Conservation (phyloP, 306 rosid species). For the Spatholobus suberectus region DNA sequence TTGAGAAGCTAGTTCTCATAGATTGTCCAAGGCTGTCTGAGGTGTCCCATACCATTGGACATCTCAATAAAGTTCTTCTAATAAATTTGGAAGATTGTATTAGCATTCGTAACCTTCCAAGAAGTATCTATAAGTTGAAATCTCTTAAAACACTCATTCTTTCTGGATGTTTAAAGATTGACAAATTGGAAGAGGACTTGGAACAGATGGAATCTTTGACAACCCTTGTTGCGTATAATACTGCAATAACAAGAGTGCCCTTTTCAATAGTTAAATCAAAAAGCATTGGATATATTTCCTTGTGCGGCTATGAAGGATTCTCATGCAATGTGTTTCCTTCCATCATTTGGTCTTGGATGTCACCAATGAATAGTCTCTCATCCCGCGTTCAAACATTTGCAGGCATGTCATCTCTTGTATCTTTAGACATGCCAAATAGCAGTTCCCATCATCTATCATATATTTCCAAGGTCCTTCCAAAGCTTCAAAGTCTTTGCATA, state of each 20-base stretch:
- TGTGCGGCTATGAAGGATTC: constrained; percentile 43
- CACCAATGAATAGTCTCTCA: constrained; percentile 25
- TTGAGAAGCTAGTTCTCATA: constrained; percentile 37
- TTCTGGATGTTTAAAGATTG: constrained; percentile 40
- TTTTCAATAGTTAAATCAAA: neutral
- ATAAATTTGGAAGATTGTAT: constrained; percentile 41
- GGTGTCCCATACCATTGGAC: constrained; percentile 26
- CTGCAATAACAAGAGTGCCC: constrained; percentile 43
- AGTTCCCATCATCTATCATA: neutral
- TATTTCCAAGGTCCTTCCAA: neutral
- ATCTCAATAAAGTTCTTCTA: neutral
- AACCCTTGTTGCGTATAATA: constrained; percentile 40
- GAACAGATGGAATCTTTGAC: constrained; percentile 26
- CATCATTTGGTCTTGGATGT: constrained; percentile 34
- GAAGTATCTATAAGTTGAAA: constrained; percentile 39
- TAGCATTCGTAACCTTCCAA: constrained; percentile 36
- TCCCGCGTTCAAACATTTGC: neutral
- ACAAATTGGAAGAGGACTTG: constrained; percentile 25
- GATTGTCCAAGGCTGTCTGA: constrained; percentile 24
- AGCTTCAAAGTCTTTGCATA: neutral
- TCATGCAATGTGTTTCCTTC: constrained; percentile 37
- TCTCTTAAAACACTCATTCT: constrained; percentile 30
- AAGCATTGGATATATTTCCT: constrained; percentile 31
- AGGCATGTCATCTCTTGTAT: neutral
- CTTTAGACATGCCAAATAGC: neutral